Base-by-base conservation (phyloP, 2,329 filamentous ascomycete genomes). In the Tolypocladium tundrense region DNA sequence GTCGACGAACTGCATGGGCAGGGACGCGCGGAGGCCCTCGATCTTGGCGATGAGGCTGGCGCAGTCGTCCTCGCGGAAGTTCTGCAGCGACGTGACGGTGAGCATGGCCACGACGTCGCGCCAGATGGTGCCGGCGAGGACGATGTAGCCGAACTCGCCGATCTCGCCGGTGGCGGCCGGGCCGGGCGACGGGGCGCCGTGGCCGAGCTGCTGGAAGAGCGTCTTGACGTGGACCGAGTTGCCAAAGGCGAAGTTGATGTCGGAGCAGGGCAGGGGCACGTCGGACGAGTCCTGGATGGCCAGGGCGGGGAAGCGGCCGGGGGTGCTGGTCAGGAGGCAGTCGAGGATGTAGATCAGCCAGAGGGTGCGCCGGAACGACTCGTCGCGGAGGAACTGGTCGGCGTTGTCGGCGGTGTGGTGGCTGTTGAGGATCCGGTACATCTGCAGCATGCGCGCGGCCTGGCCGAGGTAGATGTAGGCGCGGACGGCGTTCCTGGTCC, bases 281-380 rank as follows among this genome's bases (percentile, higher is more conserved):
- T 82, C 80, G 54, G 76, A 74, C 10, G 81, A 77, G 62, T 85
- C 82, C 57, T 78, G 78, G 24, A 75, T 72, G 1, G 80, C 79
- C 31, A 85, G 71, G 6, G 82, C 81, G 2, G 82, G 77, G 64
- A 80, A 80, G 35, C 82, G 81, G 55, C 82, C 82, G 14, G 82
- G 82, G 57, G 81, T 84, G 72, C 81, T 84, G 21, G 82, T 84
- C 50, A 85, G 71, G 62, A 85, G 79, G 67, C 81, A 85, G 68
- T 85, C 82, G 53, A 85, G 76, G 50, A 85, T 81, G 68, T 85
- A 85, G 61, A 84, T 80, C 57, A 85, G 74, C 82, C 82, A 85
- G 54, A 85, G 69, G 3, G 82, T 84, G 41, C 82, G 81, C 55
- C 82, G 80, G 68, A 84, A 81, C 0, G 81, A 82, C 67, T 85